Evolutionary conservation across 768 basidiomycete species (phyloP), one percentile per base, ranked within the genome.

Genomic region (Boletellus sp.): DNA sequence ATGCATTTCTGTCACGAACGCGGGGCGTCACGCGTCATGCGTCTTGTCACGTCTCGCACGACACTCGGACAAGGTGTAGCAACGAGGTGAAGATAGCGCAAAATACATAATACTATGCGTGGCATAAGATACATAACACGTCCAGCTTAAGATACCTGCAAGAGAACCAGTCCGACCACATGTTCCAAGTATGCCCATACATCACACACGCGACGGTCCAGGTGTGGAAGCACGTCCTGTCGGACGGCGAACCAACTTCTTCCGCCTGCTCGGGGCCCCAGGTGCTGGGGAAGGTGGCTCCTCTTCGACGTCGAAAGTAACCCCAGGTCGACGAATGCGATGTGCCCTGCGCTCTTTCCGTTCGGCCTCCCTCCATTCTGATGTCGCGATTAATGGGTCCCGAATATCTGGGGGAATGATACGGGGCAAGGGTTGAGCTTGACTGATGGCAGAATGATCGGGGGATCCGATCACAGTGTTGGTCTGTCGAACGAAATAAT

Each of bases 401-500:
- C 86, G 80, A 41, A 75, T 56, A 13, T 78, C 81, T 4, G 85
- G 86, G 11, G 79, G 76, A 32, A 61, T 40, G 19, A 68, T 42
- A 5, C 40, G 61, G 22, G 77, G 76, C 28, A 75, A 57, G 4
- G 78, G 75, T 26, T 72, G 72, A 32, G 78, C 80, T 34, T 78
- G 78, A 60, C 86, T 83, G 53, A 81, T 71, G 59, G 81, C 76
- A 2, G 89, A 90, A 16, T 80, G 78, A 12, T 82, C 85, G 5
- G 89, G 89, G 3, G 85, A 87, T 15, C 85, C 87, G 23, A 90
- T 65, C 38, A 86, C 79, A 23, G 89, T 88, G 58, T 82, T 90
- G 15, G 82, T 68, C 84, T 85, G 33, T 41, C 37, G 4, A 57
- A 11, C 45, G 43, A 34, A 42, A 47, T 41, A 13, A 47, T 57